Conservation (phyloP, 1,284 basidiomycete genomes). For the Malassezia dermatis region DNA sequence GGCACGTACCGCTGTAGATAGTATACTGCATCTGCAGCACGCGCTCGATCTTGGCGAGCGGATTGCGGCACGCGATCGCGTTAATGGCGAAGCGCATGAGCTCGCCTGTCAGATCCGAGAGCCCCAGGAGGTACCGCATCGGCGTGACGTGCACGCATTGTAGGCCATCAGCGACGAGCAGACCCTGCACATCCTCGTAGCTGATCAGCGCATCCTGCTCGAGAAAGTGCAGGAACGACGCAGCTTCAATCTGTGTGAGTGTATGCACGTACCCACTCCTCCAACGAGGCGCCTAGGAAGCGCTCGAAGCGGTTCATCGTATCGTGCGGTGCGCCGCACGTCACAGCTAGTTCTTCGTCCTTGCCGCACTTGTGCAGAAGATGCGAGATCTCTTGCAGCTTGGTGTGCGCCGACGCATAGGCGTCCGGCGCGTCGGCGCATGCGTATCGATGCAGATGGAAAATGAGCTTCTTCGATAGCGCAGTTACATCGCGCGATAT, state of each 20-base stretch:
- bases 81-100: slow-evolving; percentile 81
- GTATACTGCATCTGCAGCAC: slow-evolving; percentile 28
- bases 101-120: slow-evolving; percentile 89
- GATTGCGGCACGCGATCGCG: slow-evolving; percentile 25
- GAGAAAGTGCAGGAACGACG: slow-evolving; percentile 79
- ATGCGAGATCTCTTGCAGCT: slow-evolving; percentile 61
- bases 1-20: slow-evolving; percentile 19
- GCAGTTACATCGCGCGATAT: slow-evolving; percentile 69
- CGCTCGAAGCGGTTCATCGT: slow-evolving; percentile 29
- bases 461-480: slow-evolving; percentile 88
- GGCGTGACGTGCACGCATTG: slow-evolving; percentile 48
- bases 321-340: neutral
- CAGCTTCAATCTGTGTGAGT: slow-evolving; percentile 64
- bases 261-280: slow-evolving; percentile 44
- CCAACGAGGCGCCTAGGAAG: slow-evolving; percentile 41
- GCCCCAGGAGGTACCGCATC: slow-evolving; percentile 78
- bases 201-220: slow-evolving; percentile 63
- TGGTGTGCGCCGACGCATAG: slow-evolving; percentile 55
- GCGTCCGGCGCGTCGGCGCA: slow-evolving; percentile 11
- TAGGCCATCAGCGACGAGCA: slow-evolving; percentile 10
- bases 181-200: slow-evolving; percentile 58
- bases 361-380: slow-evolving; percentile 58
- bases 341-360: slow-evolving; percentile 26
- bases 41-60: slow-evolving; percentile 18
- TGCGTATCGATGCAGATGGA: slow-evolving; percentile 69